These are phyloP conservation scores for Aspergillus panamensis DNA, from an alignment of 495 filamentous ascomycete genomes.

Conservation along the genomic window DNA sequence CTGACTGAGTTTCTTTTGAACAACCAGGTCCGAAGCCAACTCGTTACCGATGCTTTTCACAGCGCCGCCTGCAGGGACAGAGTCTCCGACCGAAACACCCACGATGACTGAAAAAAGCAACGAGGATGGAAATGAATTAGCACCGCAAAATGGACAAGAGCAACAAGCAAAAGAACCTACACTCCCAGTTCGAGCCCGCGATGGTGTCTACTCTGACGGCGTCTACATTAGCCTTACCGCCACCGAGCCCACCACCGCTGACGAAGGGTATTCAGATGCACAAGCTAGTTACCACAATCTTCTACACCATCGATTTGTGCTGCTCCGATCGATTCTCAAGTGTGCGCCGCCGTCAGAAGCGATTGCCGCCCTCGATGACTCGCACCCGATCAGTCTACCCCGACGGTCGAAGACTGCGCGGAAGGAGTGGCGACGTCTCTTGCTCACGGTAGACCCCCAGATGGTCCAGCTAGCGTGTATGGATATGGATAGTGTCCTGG, in stretches of 20 bases:
- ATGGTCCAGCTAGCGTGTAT: slow-evolving; percentile 68
- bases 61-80: slow-evolving; percentile 45
- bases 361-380: slow-evolving; percentile 49
- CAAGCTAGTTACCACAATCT: slow-evolving; percentile 61
- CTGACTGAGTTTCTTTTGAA: slow-evolving; percentile 12
- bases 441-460: slow-evolving; percentile 56
- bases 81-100: slow-evolving; percentile 4
- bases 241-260: slow-evolving; percentile 10
- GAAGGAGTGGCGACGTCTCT: slow-evolving; percentile 49
- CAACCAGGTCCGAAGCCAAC: slow-evolving; percentile 65
- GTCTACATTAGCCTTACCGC: slow-evolving; percentile 41
- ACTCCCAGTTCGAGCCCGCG: neutral
- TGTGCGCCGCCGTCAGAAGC: slow-evolving; percentile 48
- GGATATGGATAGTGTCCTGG: slow-evolving; percentile 57
- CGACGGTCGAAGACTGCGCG: slow-evolving; percentile 37
- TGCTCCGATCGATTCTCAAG: slow-evolving; percentile 56
- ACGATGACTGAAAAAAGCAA: neutral
- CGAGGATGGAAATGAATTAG: neutral
- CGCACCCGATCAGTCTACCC: slow-evolving; percentile 56
- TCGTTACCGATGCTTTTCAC: slow-evolving; percentile 63
- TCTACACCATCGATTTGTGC: slow-evolving; percentile 56
- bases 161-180: neutral
- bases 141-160: neutral
- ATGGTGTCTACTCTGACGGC: slow-evolving; percentile 23
- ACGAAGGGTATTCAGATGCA: slow-evolving; percentile 37